Percentiles rank a stretch among this genome's conserved stretches.
Evolutionary conservation across 129 eudicot species (phyloP).

Genomic region (Sambucus nigra): DNA sequence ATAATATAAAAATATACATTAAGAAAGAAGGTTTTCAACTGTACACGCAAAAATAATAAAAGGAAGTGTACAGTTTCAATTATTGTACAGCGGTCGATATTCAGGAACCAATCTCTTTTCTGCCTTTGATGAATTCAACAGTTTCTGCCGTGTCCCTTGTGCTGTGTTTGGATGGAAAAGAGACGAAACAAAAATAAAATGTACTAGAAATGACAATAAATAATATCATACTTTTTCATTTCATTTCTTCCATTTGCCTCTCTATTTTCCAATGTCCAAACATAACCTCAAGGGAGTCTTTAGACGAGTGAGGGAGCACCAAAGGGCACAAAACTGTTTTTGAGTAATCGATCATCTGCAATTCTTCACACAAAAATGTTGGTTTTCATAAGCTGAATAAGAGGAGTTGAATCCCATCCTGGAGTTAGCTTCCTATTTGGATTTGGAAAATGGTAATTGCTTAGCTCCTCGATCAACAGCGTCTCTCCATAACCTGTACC

Average conservation of each 20-base stretch:
- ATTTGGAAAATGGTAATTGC: constrained; percentile 37
- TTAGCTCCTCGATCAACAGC: constrained; percentile 63
- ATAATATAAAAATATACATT: neutral
- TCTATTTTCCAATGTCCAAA: neutral
- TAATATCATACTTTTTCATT: no score
- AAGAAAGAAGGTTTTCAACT: neutral
- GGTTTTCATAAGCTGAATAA: constrained; percentile 2
- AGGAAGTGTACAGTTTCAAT: constrained; percentile 13
- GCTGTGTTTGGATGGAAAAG: no score
- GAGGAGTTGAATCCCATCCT: constrained; percentile 20
- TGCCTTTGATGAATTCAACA: neutral
- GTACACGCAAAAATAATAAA: constrained; percentile 15
- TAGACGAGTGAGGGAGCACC: neutral
- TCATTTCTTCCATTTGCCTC: no score
- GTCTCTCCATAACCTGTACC: constrained; percentile 88
- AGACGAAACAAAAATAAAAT: no score
- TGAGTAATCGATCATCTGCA: constrained; percentile 9
- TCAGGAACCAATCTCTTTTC: constrained; percentile 3
- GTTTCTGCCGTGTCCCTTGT: no score
- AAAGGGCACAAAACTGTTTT: neutral
- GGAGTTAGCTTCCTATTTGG: constrained; percentile 25
- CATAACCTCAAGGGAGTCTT: neutral
- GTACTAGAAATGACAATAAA: no score
- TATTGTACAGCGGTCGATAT: constrained; percentile 17
- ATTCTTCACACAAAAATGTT: neutral